Evolutionary conservation across 2,329 filamentous ascomycete genomes (phyloP).

Genomic region (Bipolaris victoriae): DNA sequence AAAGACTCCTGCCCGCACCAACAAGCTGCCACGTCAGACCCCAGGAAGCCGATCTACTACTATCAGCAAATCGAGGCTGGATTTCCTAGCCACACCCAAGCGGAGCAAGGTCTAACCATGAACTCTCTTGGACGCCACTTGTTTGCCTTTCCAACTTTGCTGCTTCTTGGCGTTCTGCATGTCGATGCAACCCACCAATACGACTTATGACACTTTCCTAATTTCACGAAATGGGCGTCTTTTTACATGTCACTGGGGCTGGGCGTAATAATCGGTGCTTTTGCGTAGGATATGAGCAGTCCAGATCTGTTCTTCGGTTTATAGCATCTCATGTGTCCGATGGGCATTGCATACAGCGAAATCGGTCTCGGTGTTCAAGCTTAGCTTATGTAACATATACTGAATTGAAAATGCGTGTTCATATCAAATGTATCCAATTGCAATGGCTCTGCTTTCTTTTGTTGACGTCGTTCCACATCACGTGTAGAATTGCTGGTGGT

Average conservation of each 20-base stretch:
- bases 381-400: conserved; percentile 27
- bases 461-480: background rate
- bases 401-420: conserved; percentile 14
- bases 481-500: background rate
- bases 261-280: conserved; percentile 20
- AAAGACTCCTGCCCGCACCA: conserved; percentile 38
- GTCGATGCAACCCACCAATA: conserved; percentile 1
- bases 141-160: background rate
- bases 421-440: background rate
- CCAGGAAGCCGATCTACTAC: conserved; percentile 37
- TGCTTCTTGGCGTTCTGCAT: conserved; percentile 17
- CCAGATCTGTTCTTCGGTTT: conserved; percentile 17
- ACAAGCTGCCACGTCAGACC: conserved; percentile 41
- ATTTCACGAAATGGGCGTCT: conserved; percentile 10
- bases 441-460: background rate
- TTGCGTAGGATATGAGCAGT: conserved; percentile 7
- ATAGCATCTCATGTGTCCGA: conserved; percentile 15
- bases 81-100: conserved; percentile 49
- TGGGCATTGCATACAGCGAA: conserved; percentile 24
- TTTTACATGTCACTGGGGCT: conserved; percentile 17
- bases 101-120: conserved; percentile 34
- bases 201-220: conserved; percentile 12
- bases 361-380: conserved; percentile 19
- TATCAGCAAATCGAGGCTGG: conserved; percentile 48
- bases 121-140: background rate